phyloP scores from a whole-genome alignment of 176 grass and related monocot genomes.

The Oryza meyeriana region DNA sequence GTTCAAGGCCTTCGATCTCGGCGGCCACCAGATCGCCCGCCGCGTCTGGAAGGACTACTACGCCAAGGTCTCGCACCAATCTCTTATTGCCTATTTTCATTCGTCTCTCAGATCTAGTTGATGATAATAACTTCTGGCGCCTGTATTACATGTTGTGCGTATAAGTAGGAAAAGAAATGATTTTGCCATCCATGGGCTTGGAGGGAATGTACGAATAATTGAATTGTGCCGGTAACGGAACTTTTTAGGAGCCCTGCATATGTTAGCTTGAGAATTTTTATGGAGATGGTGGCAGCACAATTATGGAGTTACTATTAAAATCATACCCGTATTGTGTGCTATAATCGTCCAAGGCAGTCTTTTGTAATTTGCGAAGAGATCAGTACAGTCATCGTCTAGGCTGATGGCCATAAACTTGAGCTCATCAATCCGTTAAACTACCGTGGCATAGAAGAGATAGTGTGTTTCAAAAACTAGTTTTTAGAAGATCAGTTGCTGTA shows the following conservation, averaged over 20 bases:
- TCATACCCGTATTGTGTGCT: not conserved
- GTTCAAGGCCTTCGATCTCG: conserved; percentile 81
- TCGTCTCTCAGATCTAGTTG: conserved; percentile 21
- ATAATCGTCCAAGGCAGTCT: not conserved
- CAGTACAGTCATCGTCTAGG: too few species aligned
- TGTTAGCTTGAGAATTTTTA: not conserved
- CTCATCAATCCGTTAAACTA: not conserved
- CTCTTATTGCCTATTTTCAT: not conserved
- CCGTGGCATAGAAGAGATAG: not conserved
- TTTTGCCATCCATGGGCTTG: not conserved
- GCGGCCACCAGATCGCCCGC: conserved; percentile 72
- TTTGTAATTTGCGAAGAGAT: not conserved
- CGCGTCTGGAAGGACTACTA: conserved; percentile 86
- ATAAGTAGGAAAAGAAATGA: not conserved
- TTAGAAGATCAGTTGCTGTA: not conserved
- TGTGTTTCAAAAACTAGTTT: not conserved
- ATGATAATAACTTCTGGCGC: not conserved
- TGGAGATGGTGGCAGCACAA: not conserved
- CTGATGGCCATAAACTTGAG: not conserved
- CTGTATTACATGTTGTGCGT: not conserved
- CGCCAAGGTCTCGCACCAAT: conserved; percentile 41
- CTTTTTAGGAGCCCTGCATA: not conserved
- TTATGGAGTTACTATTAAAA: not conserved
- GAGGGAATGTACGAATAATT: not conserved
- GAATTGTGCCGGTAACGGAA: not conserved